A percentile compares a stretch with the other conserved stretches of the same genome.
Conservation (phyloP, 73 alveolate genomes). For the Paramecium sexaurelia region DNA sequence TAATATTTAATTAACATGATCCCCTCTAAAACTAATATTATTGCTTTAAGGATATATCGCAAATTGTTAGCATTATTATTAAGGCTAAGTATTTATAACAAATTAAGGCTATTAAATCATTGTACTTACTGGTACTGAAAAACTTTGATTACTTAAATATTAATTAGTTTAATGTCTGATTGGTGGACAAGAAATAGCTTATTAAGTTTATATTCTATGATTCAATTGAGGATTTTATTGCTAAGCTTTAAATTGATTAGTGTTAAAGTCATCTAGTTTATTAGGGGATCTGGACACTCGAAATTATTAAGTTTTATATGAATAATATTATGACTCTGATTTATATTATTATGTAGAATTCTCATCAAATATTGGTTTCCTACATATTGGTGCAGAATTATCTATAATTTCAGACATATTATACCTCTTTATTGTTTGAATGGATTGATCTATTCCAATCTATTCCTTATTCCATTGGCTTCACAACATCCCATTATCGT, state of each 20-base stretch:
- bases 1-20: not conserved
- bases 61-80: not conserved
- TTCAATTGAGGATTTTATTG: not conserved
- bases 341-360: not conserved
- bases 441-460: not conserved
- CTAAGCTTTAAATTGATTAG: not conserved
- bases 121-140: slow-evolving; percentile 5
- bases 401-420: not conserved
- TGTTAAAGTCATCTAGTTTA: not conserved
- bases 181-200: not conserved
- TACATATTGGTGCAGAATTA: not conserved
- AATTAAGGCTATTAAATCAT: not conserved
- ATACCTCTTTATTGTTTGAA: not conserved
- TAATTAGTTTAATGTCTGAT: not conserved
- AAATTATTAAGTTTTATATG: not conserved
- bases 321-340: not conserved
- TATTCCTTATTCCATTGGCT: not conserved
- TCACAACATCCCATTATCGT: slow-evolving; percentile 28
- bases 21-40: not conserved
- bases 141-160: slow-evolving; percentile 3
- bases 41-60: not conserved
- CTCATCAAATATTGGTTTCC: not conserved
- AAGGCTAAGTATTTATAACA: not conserved
- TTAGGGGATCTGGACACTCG: not conserved
- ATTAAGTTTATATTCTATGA: not conserved